A percentile compares a stretch with the other conserved stretches of the same genome.
Evolutionary conservation across 2,329 filamentous ascomycete genomes (phyloP).

Genomic region (Colletotrichum filicis): DNA sequence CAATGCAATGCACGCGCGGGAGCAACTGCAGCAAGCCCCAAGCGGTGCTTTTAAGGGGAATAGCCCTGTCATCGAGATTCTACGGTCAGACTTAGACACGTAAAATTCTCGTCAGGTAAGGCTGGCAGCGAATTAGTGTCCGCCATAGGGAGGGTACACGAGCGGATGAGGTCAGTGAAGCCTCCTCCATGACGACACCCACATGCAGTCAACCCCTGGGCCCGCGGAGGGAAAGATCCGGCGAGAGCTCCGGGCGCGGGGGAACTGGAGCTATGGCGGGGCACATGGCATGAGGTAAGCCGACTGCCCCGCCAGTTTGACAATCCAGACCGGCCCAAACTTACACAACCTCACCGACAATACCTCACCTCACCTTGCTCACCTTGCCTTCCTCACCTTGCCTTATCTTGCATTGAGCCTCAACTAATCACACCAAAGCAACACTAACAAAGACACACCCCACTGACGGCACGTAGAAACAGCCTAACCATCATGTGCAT

Average conservation of each 20-base stretch:
- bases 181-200: constrained; percentile 31
- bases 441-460: neutral
- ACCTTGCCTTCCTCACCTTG: neutral
- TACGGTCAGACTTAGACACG: neutral
- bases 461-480: neutral
- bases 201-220: neutral
- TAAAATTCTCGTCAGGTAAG: neutral
- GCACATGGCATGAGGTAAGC: neutral
- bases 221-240: constrained; percentile 7
- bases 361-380: neutral
- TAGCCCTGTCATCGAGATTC: neutral
- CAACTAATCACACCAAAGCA: neutral
- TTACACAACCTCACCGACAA: neutral
- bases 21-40: neutral
- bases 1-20: neutral
- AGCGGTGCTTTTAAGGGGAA: neutral
- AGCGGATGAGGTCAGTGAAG: constrained; percentile 33
- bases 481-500: neutral
- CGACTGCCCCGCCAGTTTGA: neutral
- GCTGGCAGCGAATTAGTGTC: constrained; percentile 5
- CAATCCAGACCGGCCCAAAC: neutral
- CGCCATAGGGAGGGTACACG: neutral
- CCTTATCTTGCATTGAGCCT: neutral
- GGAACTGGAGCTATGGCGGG: neutral
- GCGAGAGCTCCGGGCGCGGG: neutral